phyloP scores from a whole-genome alignment of 2,329 filamentous ascomycete species.

The Botrytis squamosa region DNA sequence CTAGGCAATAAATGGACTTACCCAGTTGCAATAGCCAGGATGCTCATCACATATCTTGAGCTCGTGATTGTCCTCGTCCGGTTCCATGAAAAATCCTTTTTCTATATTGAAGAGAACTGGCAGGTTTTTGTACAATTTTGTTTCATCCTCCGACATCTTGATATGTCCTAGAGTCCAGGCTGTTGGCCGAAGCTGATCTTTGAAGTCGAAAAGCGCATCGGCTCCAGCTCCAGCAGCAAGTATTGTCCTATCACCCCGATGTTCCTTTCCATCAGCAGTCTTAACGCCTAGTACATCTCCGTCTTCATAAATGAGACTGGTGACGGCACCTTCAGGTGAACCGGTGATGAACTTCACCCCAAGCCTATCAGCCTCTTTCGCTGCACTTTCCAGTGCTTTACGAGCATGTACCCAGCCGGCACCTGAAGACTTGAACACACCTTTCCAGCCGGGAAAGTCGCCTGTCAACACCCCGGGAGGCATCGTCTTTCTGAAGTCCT shows the following conservation, averaged over 20 bases:
- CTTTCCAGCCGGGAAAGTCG: slow-evolving; percentile 50
- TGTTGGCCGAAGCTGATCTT: slow-evolving; percentile 52
- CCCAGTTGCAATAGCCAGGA: slow-evolving; percentile 54
- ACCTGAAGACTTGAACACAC: slow-evolving; percentile 46
- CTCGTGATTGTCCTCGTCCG: slow-evolving; percentile 46
- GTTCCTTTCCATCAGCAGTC: slow-evolving; percentile 44
- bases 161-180: slow-evolving; percentile 55
- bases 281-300: slow-evolving; percentile 45
- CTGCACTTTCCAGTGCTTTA: slow-evolving; percentile 48
- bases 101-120: slow-evolving; percentile 52
- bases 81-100: slow-evolving; percentile 51
- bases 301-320: slow-evolving; percentile 42
- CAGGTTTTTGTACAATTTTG: slow-evolving; percentile 46
- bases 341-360: slow-evolving; percentile 50
- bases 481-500: slow-evolving; percentile 52
- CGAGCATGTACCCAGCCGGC: slow-evolving; percentile 56
- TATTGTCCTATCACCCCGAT: slow-evolving; percentile 47
- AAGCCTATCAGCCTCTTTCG: slow-evolving; percentile 45
- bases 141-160: slow-evolving; percentile 47
- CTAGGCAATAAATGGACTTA: slow-evolving; percentile 27
- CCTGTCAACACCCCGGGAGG: slow-evolving; percentile 51
- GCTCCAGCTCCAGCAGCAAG: slow-evolving; percentile 51
- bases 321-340: slow-evolving; percentile 40
- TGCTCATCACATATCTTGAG: slow-evolving; percentile 56
- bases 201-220: slow-evolving; percentile 48